phyloP scores from a whole-genome alignment of 2,329 filamentous ascomycete genomes.

The Alternaria ethzedia region DNA sequence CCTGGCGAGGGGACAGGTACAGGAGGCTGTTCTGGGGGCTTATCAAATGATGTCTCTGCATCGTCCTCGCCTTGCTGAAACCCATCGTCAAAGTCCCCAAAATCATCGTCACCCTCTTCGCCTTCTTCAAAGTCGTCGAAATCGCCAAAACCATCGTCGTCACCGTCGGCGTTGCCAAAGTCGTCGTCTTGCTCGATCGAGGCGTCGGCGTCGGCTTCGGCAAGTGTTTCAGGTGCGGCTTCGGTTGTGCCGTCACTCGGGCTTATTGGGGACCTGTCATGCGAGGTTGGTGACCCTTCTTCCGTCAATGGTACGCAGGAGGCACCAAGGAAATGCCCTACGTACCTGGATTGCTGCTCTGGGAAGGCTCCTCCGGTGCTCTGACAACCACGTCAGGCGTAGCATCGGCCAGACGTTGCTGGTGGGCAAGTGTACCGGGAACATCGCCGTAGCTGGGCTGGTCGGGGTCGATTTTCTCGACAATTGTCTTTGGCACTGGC shows the following conservation, averaged over 20 bases:
- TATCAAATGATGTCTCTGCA: slow-evolving; percentile 49
- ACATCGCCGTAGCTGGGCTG: slow-evolving; percentile 66
- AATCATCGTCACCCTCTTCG: slow-evolving; percentile 52
- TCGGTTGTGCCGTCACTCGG: slow-evolving; percentile 40
- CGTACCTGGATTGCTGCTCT: slow-evolving; percentile 63
- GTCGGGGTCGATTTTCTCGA: slow-evolving; percentile 66
- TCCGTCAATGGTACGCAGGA: slow-evolving; percentile 66
- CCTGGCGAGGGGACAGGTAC: slow-evolving; percentile 51
- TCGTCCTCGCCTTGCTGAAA: slow-evolving; percentile 50
- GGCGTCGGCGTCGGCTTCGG: slow-evolving; percentile 6
- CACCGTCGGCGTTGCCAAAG: slow-evolving; percentile 59
- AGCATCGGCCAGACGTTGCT: slow-evolving; percentile 64
- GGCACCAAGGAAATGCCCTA: slow-evolving; percentile 49
- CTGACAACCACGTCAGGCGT: slow-evolving; percentile 64
- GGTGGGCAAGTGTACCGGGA: slow-evolving; percentile 65
- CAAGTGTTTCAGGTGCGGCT: neutral
- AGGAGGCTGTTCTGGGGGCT: slow-evolving; percentile 46
- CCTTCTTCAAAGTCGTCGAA: slow-evolving; percentile 70
- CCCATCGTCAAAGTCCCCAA: slow-evolving; percentile 60
- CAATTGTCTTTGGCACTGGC: slow-evolving; percentile 64
- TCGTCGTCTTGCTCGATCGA: slow-evolving; percentile 16
- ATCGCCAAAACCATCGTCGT: slow-evolving; percentile 52
- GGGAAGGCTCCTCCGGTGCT: slow-evolving; percentile 49
- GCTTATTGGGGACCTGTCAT: slow-evolving; percentile 58
- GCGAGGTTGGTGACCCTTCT: slow-evolving; percentile 64